Evolutionary conservation across 306 rosid species (phyloP), one percentile per base, ranked within the genome.

Genomic region (Cajanus cajan): DNA sequence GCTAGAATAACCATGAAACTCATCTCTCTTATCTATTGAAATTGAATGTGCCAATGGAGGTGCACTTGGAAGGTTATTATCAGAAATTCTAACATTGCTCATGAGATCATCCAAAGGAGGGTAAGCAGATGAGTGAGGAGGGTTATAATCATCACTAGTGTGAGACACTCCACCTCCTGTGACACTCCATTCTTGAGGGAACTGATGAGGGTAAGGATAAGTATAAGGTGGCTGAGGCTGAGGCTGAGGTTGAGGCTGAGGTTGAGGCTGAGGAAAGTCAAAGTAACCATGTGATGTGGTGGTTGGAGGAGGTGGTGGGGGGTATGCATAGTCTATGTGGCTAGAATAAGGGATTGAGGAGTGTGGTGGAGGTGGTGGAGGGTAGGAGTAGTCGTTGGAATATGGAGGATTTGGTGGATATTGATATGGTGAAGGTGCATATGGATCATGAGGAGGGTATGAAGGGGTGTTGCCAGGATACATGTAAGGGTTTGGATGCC

Each of bases 61-160:
- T 8, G 87, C 83, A 33, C 21, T 21, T 6, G 89, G 83, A 24
- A 48, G 88, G 65, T 24, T 57, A 76, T 81, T 77, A 74, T 85
- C 93, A 61, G 87, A 84, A 81, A 91, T 33, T 39, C 77, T 88
- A 76, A 89, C 76, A 79, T 83, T 80, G 83, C 83, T 71, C 82
- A 92, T 52, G 66, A 69, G 86, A 77, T 87, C 76, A 76, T 88
- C 89, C 87, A 95, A 64, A 70, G 90, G 85, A 5, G 96, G 98
- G 85, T 90, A 87, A 36, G 68, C 78, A 84, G 90, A 71, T 70
- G 63, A 50, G 55, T 33, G 78, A 71, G 88, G 83, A 71, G 85
- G 66, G 14, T 14, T 14, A 0, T 78, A 68, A 67, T 58, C 66
- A 61, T 83, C 82, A 73, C 40, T 78, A 64, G 63, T 33, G 44